Conservation (phyloP, 73 alveolate genomes). For the Paramecium bursaria region DNA sequence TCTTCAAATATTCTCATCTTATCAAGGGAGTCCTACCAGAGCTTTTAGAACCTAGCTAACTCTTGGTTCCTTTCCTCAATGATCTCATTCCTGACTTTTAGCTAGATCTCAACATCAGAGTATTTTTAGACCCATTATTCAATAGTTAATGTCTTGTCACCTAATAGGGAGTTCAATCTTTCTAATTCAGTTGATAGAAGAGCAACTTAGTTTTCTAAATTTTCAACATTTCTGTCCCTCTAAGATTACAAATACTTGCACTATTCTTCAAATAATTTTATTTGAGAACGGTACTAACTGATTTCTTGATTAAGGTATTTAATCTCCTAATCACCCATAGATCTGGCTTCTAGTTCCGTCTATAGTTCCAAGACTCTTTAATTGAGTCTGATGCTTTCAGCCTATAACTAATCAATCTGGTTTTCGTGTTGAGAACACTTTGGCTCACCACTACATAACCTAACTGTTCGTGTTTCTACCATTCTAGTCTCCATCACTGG, state of each 20-base stretch:
- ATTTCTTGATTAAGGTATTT: background rate
- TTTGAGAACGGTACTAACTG: background rate
- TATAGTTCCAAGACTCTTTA: constrained; percentile 14
- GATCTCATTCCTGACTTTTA: background rate
- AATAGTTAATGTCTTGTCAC: background rate
- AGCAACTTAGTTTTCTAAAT: constrained; percentile 34
- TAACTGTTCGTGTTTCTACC: constrained; percentile 50
- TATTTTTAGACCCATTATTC: background rate
- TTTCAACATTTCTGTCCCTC: constrained; percentile 4
- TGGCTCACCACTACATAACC: constrained; percentile 34
- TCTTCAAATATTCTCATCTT: too few relatives aligned
- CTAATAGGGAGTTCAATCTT: background rate
- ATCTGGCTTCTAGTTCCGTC: background rate
- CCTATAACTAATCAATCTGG: constrained; percentile 6
- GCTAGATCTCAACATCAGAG: background rate
- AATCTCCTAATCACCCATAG: background rate
- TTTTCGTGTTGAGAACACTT: constrained; percentile 47
- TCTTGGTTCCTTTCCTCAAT: constrained; percentile 15
- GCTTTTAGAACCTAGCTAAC: too few relatives aligned
- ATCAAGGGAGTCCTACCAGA: too few relatives aligned
- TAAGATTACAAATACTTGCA: background rate
- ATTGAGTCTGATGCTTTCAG: background rate
- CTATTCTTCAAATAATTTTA: constrained; percentile 28
- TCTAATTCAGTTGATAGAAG: constrained; percentile 24
- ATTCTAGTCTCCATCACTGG: constrained; percentile 58